Base-by-base conservation (phyloP, 1,284 basidiomycete genomes). In the Quambalaria eucalypti region DNA sequence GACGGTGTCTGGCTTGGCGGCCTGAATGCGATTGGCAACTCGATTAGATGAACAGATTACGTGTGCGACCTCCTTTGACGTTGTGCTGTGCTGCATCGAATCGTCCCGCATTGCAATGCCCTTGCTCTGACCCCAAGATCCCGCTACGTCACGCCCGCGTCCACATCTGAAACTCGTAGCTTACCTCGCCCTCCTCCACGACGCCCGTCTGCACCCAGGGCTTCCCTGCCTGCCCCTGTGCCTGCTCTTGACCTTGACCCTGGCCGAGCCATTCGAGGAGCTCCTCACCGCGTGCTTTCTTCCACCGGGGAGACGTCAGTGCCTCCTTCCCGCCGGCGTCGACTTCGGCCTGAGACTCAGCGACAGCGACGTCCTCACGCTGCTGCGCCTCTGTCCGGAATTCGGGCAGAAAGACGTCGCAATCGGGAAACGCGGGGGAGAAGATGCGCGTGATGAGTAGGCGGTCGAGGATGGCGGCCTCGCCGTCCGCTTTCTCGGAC, bases 371-470 rank as follows among this genome's bases (percentile, higher is more conserved):
- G 5, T 58, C 56, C 4, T 51, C n/a, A 26, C 47, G 19, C 28
- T 60, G 51, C 36, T 72, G 69, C 25, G 33, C 47, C 8, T 25
- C 21, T 10, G 60, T 61, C 12, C 82, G 68, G 69, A 90, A 87
- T 62, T 90, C 84, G 1, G 87, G 84, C 74, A 98, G 84, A 78
- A 87, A 88, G 14, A 85, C 84, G 74, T 97, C 92, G 77, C 91
- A 97, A 36, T 85, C 81, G 4, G 83, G 79, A 70, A 88, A 90
- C 8, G 80, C 79, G 0, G 88, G 88, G 14, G 80, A 79, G 29
- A 85, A 66, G 57, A 98, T 82, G 2, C 90, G 85, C 2, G 95
- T 98, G 55, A 98, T 81, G 51, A 98, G 82, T 9, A 72, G 63
- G 28, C 57, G 54, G 54, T 71, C 65, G 26, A 71, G 59, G 4